A percentile compares a stretch with the other conserved stretches of the same genome.
phyloP scores from a whole-genome alignment of 2,329 filamentous ascomycete genomes.

The Alternaria arborescens region DNA sequence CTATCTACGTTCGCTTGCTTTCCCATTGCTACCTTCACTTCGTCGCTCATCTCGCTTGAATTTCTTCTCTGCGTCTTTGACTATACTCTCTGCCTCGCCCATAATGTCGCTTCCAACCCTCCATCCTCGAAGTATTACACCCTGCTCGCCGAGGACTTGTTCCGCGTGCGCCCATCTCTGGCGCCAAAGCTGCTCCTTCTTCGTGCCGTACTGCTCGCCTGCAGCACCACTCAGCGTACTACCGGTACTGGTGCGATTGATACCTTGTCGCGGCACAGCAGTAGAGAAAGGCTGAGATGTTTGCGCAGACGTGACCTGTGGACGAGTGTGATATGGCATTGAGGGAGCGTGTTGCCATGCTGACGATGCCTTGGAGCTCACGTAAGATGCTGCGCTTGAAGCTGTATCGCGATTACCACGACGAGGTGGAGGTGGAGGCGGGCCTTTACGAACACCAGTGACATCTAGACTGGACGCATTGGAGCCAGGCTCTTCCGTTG shows the following conservation, averaged over 20 bases:
- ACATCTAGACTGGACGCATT: conserved; percentile 21
- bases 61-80: conserved; percentile 63
- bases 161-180: conserved; percentile 73
- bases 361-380: conserved; percentile 47
- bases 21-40: background rate
- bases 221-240: conserved; percentile 35
- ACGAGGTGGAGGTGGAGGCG: conserved; percentile 50
- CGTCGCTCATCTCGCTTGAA: conserved; percentile 12
- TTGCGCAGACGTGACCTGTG: conserved; percentile 25
- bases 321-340: conserved; percentile 38
- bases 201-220: conserved; percentile 59
- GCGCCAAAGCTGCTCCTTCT: conserved; percentile 77
- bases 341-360: conserved; percentile 48
- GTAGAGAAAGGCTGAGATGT: conserved; percentile 42
- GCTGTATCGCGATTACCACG: conserved; percentile 50
- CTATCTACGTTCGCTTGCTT: conserved; percentile 2
- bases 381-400: conserved; percentile 49
- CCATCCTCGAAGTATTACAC: conserved; percentile 77
- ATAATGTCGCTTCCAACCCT: conserved; percentile 74
- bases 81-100: conserved; percentile 70
- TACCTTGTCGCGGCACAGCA: conserved; percentile 24
- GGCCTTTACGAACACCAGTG: conserved; percentile 25
- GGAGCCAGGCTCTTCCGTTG: conserved; percentile 27
- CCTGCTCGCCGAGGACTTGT: conserved; percentile 67
- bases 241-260: conserved; percentile 37